Evolutionary conservation across 2,329 filamentous ascomycete species (phyloP), one percentile per base, ranked within the genome.

Genomic region (Cytospora leucostoma): DNA sequence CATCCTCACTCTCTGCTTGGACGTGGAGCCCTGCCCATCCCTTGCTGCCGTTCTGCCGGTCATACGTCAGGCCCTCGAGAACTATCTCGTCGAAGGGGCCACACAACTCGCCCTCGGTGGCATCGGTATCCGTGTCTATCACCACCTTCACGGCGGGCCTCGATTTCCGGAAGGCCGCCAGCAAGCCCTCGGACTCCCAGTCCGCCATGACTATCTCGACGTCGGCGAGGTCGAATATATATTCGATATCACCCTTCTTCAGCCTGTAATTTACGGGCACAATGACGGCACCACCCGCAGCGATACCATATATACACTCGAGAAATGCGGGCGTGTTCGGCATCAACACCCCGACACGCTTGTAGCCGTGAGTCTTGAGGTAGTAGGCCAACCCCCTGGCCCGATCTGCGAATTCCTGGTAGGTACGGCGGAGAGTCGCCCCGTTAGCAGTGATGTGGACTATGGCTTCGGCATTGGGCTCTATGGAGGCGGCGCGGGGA

Each of bases 311-410:
- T 66, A 97, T 91, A 7, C 88, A 85, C 77, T 98, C 94, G 34
- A 99, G 81, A 71, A 98, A 98, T 0, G 93, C 93, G 0, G 95
- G 95, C 1, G 95, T 99, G 74, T 99, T 99, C 3, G 95, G 91
- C 10, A 88, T 88, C 12, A 99, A 81, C 55, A 99, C 88, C 7
- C 95, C 95, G 7, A 98, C 90, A 65, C 91, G 84, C 71, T 86
- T 89, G 71, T 86, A 87, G 5, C 84, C 83, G 72, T 91, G 86
- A 74, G 91, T 91, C 69, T 85, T 84, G 62, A 99, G 74, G 74
- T 90, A 98, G 77, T 96, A 98, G 15, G 93, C 93, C 19, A 99
- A 79, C 0, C 94, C 95, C 50, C 91, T 81, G 3, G 93, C 91
- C 51, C 95, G 91, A 72, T 97, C 91, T 17, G 95, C 91, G 64